Evolutionary conservation across 129 eudicot species (phyloP).

Genomic region (Cynara cardunculus): DNA sequence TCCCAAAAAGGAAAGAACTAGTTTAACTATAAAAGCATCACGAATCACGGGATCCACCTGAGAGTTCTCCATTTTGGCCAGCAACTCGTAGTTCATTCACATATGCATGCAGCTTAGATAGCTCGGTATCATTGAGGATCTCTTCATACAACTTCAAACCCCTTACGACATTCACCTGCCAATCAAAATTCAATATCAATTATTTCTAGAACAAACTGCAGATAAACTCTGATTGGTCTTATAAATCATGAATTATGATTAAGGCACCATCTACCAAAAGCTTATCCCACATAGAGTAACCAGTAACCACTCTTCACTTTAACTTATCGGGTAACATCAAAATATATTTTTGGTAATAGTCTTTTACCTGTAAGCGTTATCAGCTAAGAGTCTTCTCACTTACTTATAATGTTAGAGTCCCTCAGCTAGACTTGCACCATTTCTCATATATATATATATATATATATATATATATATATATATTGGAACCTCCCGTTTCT

Average conservation of each 20-base stretch:
- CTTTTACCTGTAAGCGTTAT: no score
- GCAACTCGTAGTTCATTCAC: constrained; percentile 78
- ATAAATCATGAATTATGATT: not conserved
- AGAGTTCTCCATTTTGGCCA: constrained; percentile 94
- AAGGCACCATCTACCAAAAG: not conserved
- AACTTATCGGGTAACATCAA: no score
- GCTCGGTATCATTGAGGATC: constrained; percentile 65
- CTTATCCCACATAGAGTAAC: no score
- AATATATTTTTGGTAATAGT: no score
- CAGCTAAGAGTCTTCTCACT: no score
- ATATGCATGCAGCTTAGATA: constrained; percentile 62
- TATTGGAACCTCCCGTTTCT: no score
- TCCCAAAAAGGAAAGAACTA: constrained; percentile 51
- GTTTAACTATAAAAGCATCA: constrained; percentile 55
- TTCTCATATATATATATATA: no score
- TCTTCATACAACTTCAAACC: constrained; percentile 91
- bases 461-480: no score
- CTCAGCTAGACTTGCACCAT: no score
- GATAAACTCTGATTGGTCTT: not conserved
- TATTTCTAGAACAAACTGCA: not conserved
- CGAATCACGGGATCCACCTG: constrained; percentile 80
- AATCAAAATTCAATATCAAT: constrained; percentile 3
- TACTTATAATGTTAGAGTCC: no score
- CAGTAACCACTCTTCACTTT: no score
- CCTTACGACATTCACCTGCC: constrained; percentile 94